Percentiles rank a stretch among this genome's conserved stretches.
These are phyloP conservation scores for Hirschfeldia incana DNA, from an alignment of 345 rosid species.

Conservation along the genomic window DNA sequence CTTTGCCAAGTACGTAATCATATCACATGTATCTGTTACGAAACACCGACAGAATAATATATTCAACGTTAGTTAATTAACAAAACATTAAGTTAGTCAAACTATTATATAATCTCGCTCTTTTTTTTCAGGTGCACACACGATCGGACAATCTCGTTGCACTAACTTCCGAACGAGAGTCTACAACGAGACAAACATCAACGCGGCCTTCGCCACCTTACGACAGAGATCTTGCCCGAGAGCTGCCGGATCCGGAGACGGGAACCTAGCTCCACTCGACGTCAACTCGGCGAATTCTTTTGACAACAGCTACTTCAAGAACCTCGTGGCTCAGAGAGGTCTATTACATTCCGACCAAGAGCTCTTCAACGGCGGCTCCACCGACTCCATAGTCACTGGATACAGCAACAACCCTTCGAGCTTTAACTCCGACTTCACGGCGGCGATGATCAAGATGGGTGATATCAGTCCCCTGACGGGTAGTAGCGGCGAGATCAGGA, in stretches of 20 bases:
- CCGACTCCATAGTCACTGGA: slow-evolving; percentile 60
- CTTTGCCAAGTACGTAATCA: slow-evolving; percentile 9
- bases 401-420: slow-evolving; percentile 52
- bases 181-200: slow-evolving; percentile 75
- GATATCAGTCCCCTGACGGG: slow-evolving; percentile 78
- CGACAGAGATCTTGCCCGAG: slow-evolving; percentile 55
- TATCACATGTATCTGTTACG: background rate
- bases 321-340: slow-evolving; percentile 59
- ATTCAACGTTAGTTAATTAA: background rate
- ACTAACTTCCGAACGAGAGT: slow-evolving; percentile 54
- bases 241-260: slow-evolving; percentile 48
- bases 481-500: slow-evolving; percentile 71
- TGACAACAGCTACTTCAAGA: slow-evolving; percentile 73
- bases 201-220: slow-evolving; percentile 54
- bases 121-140: slow-evolving; percentile 57
- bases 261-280: slow-evolving; percentile 71
- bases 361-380: slow-evolving; percentile 70
- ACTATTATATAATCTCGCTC: background rate
- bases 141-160: slow-evolving; percentile 86
- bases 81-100: background rate
- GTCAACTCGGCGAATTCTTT: slow-evolving; percentile 51
- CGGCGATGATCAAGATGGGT: slow-evolving; percentile 88
- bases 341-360: slow-evolving; percentile 77
- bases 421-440: slow-evolving; percentile 60
- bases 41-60: slow-evolving; percentile 9